Conservation (phyloP, 2,329 filamentous ascomycete genomes). For the Stenocarpella maydis region DNA sequence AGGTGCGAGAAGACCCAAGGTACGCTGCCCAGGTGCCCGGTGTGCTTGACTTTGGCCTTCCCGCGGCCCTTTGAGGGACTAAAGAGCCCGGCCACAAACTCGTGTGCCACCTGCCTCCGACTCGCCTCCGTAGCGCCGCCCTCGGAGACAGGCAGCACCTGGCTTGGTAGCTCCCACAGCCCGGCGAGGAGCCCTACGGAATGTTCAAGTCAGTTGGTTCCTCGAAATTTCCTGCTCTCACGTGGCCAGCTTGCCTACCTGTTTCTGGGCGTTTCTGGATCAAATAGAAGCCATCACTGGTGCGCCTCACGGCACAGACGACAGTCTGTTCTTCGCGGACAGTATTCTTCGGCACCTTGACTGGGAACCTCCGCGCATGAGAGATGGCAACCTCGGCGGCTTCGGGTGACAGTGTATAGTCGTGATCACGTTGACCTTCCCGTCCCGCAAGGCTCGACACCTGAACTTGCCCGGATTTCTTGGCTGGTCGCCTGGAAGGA, state of each 20-base stretch:
- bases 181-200: conserved; percentile 56
- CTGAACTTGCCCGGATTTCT: conserved; percentile 42
- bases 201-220: not conserved
- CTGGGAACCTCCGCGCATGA: conserved; percentile 60
- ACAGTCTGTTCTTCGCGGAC: conserved; percentile 60
- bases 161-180: conserved; percentile 65
- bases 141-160: conserved; percentile 44
- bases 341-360: conserved; percentile 60
- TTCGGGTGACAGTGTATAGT: conserved; percentile 26
- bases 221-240: not conserved
- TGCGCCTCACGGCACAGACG: conserved; percentile 58
- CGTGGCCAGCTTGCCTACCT: conserved; percentile 39
- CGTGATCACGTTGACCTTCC: not conserved
- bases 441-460: conserved; percentile 39
- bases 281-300: conserved; percentile 52
- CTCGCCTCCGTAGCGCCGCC: conserved; percentile 44
- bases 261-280: conserved; percentile 61
- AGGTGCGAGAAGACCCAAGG: conserved; percentile 67
- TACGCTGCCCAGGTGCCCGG: conserved; percentile 57
- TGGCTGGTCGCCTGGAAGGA: not conserved
- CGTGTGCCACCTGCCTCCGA: conserved; percentile 46
- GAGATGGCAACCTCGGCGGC: conserved; percentile 48
- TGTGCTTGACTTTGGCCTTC: conserved; percentile 41
- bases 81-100: conserved; percentile 45
- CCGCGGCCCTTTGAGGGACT: conserved; percentile 27